A percentile compares a stretch with the other conserved stretches of the same genome.
Conservation (phyloP, 108 stramenopile genomes). For the Cyclotella baltica region DNA sequence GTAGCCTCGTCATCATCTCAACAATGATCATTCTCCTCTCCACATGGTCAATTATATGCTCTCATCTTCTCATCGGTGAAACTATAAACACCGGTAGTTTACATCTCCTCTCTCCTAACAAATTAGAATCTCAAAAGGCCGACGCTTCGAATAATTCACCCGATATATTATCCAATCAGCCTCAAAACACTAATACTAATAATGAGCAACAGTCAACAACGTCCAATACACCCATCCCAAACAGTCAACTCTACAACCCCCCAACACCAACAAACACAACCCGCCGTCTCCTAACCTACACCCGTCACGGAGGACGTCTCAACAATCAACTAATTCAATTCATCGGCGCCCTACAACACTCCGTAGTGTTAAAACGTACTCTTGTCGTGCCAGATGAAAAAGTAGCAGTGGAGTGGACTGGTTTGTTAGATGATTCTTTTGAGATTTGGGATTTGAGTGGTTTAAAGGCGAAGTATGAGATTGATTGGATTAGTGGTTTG, state of each 20-base stretch:
- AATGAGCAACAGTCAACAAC: not conserved
- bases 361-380: slow-evolving; percentile 38
- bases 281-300: slow-evolving; percentile 40
- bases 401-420: slow-evolving; percentile 48
- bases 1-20: not conserved
- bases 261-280: slow-evolving; percentile 17
- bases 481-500: slow-evolving; percentile 39
- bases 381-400: slow-evolving; percentile 45
- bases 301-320: slow-evolving; percentile 42
- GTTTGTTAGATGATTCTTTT: slow-evolving; percentile 35
- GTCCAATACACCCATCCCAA: not conserved
- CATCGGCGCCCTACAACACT: slow-evolving; percentile 41
- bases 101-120: not conserved
- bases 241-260: slow-evolving; percentile 40
- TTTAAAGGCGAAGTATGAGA: slow-evolving; percentile 39
- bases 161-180: too few relatives aligned
- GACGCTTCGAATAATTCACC: not conserved
- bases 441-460: slow-evolving; percentile 41
- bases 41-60: slow-evolving; percentile 1
- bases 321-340: slow-evolving; percentile 53
- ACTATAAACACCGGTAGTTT: not conserved
- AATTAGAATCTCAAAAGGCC: not conserved
- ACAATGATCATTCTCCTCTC: not conserved
- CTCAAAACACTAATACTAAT: too few relatives aligned
- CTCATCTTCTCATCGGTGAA: not conserved